phyloP scores from a whole-genome alignment of 2,329 filamentous ascomycete genomes.

The Mariannaea sp. region DNA sequence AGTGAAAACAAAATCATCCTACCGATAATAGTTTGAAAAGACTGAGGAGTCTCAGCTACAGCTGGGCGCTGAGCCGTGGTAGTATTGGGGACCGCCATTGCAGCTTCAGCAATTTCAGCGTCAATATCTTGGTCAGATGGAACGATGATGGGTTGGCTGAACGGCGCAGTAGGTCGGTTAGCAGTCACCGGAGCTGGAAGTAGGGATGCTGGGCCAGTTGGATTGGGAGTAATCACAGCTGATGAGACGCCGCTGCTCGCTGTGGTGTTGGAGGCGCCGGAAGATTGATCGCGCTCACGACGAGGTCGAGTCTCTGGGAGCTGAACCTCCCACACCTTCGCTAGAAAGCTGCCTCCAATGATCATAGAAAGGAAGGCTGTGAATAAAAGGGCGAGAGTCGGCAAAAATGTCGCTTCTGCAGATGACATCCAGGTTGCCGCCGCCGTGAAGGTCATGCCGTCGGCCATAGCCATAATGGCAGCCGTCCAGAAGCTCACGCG shows the following conservation, averaged over 20 bases:
- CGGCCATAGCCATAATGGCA: slow-evolving; percentile 65
- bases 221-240: slow-evolving; percentile 34
- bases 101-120: slow-evolving; percentile 59
- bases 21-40: slow-evolving; percentile 61
- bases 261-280: slow-evolving; percentile 30
- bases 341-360: slow-evolving; percentile 61
- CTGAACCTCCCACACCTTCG: slow-evolving; percentile 65
- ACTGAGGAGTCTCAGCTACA: slow-evolving; percentile 37
- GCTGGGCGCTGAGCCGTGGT: slow-evolving; percentile 33
- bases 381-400: slow-evolving; percentile 59
- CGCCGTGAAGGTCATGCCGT: slow-evolving; percentile 63
- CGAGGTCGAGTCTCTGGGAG: slow-evolving; percentile 58
- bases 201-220: slow-evolving; percentile 37
- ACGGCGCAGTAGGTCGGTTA: slow-evolving; percentile 23
- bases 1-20: slow-evolving; percentile 62
- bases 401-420: slow-evolving; percentile 60
- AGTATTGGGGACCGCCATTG: slow-evolving; percentile 43
- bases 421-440: slow-evolving; percentile 61
- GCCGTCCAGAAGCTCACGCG: slow-evolving; percentile 68
- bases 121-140: slow-evolving; percentile 68
- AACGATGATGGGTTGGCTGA: slow-evolving; percentile 57
- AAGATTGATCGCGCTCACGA: slow-evolving; percentile 42
- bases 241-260: slow-evolving; percentile 32
- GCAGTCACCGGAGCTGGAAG: slow-evolving; percentile 51
- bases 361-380: slow-evolving; percentile 60